phyloP scores from a whole-genome alignment of 2,329 filamentous ascomycete species.

The Paecilomyces sp. region DNA sequence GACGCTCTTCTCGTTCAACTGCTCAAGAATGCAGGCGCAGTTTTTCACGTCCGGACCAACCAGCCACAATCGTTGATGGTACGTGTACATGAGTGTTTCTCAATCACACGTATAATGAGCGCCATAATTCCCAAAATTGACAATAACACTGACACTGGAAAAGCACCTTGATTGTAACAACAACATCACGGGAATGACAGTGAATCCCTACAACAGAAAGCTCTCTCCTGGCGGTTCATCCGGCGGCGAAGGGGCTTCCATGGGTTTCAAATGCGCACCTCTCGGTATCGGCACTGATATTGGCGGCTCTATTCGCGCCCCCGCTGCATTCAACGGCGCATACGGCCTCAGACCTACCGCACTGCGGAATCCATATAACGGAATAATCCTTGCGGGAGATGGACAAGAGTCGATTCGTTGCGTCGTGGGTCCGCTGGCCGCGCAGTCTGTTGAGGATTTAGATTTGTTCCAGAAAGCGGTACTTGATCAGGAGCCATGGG shows the following conservation, averaged over 20 bases:
- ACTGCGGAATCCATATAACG: slow-evolving; percentile 22
- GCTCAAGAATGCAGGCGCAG: slow-evolving; percentile 30
- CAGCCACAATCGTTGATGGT: slow-evolving; percentile 36
- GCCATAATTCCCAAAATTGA: not conserved
- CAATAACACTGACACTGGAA: slow-evolving; percentile 3
- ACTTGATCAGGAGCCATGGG: slow-evolving; percentile 35
- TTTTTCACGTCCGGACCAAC: slow-evolving; percentile 39
- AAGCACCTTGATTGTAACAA: slow-evolving; percentile 32
- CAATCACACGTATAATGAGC: not conserved
- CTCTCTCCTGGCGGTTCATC: slow-evolving; percentile 37
- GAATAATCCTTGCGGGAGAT: slow-evolving; percentile 17
- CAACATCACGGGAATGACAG: slow-evolving; percentile 33
- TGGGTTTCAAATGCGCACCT: slow-evolving; percentile 34
- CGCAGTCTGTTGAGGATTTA: slow-evolving; percentile 23
- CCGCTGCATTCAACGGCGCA: slow-evolving; percentile 38
- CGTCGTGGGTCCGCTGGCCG: slow-evolving; percentile 22
- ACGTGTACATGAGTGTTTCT: slow-evolving; percentile 8
- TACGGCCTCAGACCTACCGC: slow-evolving; percentile 39
- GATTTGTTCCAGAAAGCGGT: slow-evolving; percentile 32
- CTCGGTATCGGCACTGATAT: slow-evolving; percentile 43
- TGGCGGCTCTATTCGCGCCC: slow-evolving; percentile 40
- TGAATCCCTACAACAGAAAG: slow-evolving; percentile 34
- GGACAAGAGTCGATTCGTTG: slow-evolving; percentile 34
- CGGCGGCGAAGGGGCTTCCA: slow-evolving; percentile 38
- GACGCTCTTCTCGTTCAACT: slow-evolving; percentile 27